Evolutionary conservation across 2,329 filamentous ascomycete species (phyloP), one percentile per base, ranked within the genome.

Genomic region (Incumbomyces lentus): DNA sequence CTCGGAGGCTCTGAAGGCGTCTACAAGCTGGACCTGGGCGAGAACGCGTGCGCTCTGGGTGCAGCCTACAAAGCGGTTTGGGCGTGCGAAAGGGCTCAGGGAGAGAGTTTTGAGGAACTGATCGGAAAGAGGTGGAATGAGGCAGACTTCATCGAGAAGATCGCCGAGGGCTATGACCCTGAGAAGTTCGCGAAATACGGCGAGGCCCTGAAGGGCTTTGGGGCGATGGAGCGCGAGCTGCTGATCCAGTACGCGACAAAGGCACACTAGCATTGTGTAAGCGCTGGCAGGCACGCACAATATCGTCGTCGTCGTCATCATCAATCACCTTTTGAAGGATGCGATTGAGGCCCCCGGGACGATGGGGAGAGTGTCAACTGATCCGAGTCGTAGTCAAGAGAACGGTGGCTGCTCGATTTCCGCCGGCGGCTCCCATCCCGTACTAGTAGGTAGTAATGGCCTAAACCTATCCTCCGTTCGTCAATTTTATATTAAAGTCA

Each of bases 61-160:
- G 87, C 87, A 6, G 90, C 90, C 19, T 95, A 96, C 68, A 96
- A 96, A 69, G 90, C 92, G 12, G 81, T 94, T 0, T 98, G 92
- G 92, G 88, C 84, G 1, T 72, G 87, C 46, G 55, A 57, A 34
- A 38, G 87, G 92, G 70, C 71, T 85, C 40, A 64, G 65, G 73
- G 71, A 14, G 81, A 94, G 74, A 86, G 76, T 3, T 96, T 96
- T 67, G 92, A 96, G 62, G 82, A 90, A 51, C 72, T 95, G 53
- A 82, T 98, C 51, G 86, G 84, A 6, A 71, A 71, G 60, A 73
- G 92, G 52, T 98, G 92, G 92, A 79, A 78, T 51, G 90, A 95
- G 66, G 81, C 83, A 54, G 81, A 81, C 1, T 87, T 89, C 54
- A 82, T 95, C 11, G 78, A 85, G 67, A 86, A 78, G 68, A 82